phyloP scores from a whole-genome alignment of 768 basidiomycete genomes.

The Calocera cornea region DNA sequence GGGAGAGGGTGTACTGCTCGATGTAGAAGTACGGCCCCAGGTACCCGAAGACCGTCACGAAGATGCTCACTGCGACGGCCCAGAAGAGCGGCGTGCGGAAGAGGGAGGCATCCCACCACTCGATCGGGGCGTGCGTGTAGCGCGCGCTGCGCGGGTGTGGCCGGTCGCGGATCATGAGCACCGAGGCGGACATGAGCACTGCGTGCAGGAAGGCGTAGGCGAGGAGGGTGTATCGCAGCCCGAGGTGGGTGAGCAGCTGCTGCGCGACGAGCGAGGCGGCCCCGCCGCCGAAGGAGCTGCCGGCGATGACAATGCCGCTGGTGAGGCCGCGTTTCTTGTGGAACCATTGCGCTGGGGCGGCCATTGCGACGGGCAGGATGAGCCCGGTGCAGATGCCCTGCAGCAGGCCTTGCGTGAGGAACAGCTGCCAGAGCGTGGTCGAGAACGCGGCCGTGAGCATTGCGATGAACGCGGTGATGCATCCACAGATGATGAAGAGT shows the following conservation, averaged over 20 bases:
- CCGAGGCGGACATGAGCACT: constrained; percentile 19
- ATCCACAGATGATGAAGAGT: constrained; percentile 11
- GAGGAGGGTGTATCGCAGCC: constrained; percentile 25
- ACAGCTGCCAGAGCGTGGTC: constrained; percentile 14
- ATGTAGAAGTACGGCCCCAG: constrained; percentile 19
- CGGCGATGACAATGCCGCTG: constrained; percentile 13
- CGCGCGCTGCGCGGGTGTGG: constrained; percentile 6
- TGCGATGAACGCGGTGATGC: constrained; percentile 3
- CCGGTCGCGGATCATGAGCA: constrained; percentile 25
- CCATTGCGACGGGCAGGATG: constrained; percentile 9
- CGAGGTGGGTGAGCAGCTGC: constrained; percentile 22
- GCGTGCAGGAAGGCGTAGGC: constrained; percentile 23
- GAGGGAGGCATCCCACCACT: constrained; percentile 12
- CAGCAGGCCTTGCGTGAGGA: constrained; percentile 14
- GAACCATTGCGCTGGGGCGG: constrained; percentile 14
- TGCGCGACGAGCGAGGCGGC: constrained; percentile 17
- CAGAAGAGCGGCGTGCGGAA: constrained; percentile 20
- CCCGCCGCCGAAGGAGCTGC: constrained; percentile 14
- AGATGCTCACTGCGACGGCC: constrained; percentile 24
- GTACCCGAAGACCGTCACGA: constrained; percentile 17
- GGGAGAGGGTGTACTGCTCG: constrained; percentile 16
- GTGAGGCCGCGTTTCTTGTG: constrained; percentile 9
- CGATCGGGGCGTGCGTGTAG: constrained; percentile 1
- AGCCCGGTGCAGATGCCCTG: constrained; percentile 9
- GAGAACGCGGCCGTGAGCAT: constrained; percentile 12